phyloP scores from a whole-genome alignment of 257 asterid species.

The Nicotiana paniculata region DNA sequence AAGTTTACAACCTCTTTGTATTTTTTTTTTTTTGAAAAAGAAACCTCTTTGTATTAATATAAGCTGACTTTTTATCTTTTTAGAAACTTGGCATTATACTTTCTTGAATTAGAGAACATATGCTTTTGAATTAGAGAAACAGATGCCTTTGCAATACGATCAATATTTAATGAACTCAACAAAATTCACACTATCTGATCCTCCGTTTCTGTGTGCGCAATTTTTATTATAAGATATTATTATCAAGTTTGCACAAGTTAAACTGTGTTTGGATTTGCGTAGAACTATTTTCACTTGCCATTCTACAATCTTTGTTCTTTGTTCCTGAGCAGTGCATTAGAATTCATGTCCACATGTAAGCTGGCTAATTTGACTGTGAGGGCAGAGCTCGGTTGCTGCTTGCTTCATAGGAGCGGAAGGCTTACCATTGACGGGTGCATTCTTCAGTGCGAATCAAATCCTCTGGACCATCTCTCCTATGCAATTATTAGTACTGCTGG shows the following conservation, averaged over 20 bases:
- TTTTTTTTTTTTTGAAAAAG: too few species aligned
- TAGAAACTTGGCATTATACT: too few species aligned
- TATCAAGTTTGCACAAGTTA: neutral
- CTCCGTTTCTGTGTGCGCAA: neutral
- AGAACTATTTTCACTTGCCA: neutral
- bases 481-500: conserved; percentile 89
- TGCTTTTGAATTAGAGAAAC: neutral
- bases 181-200: neutral
- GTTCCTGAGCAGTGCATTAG: conserved; percentile 67
- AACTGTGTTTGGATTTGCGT: neutral
- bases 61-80: too few species aligned
- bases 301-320: conserved; percentile 2
- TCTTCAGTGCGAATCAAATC: conserved; percentile 88
- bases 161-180: neutral
- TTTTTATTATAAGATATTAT: neutral
- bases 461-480: conserved; percentile 89
- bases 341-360: conserved; percentile 80
- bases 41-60: too few species aligned
- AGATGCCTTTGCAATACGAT: neutral
- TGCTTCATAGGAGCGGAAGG: conserved; percentile 91
- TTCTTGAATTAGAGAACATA: too few species aligned
- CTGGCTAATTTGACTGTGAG: conserved; percentile 85
- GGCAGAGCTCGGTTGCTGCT: conserved; percentile 94
- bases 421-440: conserved; percentile 80
- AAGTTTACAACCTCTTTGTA: too few species aligned